Evolutionary conservation across 176 grass and related monocot species (phyloP).

Genomic region (Areca catechu): DNA sequence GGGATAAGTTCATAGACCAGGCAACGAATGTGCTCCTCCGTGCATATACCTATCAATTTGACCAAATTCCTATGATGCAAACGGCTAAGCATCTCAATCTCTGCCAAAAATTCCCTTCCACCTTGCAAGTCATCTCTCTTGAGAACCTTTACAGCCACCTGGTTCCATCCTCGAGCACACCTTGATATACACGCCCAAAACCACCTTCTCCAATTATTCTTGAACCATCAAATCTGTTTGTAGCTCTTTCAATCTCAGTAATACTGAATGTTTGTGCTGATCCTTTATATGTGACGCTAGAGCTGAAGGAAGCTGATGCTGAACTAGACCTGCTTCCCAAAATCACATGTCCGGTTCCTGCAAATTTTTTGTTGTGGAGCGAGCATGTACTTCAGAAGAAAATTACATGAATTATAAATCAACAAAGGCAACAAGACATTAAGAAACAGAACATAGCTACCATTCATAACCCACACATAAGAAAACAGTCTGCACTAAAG

Average conservation of each 20-base stretch:
- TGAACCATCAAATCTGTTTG: slow-evolving; percentile 62
- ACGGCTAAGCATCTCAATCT: slow-evolving; percentile 94
- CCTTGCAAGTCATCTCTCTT: slow-evolving; percentile 76
- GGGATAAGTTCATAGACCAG: slow-evolving; percentile 93
- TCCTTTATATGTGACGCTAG: slow-evolving; percentile 63
- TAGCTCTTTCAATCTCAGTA: slow-evolving; percentile 67
- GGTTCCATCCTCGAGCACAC: slow-evolving; percentile 65
- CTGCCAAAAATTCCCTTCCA: slow-evolving; percentile 82
- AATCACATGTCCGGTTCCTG: slow-evolving; percentile 49
- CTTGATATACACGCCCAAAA: slow-evolving; percentile 83
- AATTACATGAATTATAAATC: too few relatives aligned
- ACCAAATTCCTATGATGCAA: slow-evolving; percentile 98
- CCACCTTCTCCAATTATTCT: slow-evolving; percentile 92
- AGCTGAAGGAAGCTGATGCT: slow-evolving; percentile 58
- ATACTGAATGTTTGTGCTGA: slow-evolving; percentile 69
- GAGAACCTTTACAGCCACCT: slow-evolving; percentile 88
- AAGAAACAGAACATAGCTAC: too few relatives aligned
- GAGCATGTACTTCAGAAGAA: too few relatives aligned
- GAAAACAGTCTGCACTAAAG: too few relatives aligned
- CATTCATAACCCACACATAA: too few relatives aligned
- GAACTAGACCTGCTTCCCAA: slow-evolving; percentile 53
- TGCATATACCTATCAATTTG: slow-evolving; percentile 86
- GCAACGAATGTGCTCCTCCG: slow-evolving; percentile 73
- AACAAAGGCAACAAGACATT: too few relatives aligned
- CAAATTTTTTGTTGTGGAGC: background rate